These are phyloP conservation scores for Aspergillus cristatus DNA, from an alignment of 495 filamentous ascomycete genomes.

Conservation along the genomic window DNA sequence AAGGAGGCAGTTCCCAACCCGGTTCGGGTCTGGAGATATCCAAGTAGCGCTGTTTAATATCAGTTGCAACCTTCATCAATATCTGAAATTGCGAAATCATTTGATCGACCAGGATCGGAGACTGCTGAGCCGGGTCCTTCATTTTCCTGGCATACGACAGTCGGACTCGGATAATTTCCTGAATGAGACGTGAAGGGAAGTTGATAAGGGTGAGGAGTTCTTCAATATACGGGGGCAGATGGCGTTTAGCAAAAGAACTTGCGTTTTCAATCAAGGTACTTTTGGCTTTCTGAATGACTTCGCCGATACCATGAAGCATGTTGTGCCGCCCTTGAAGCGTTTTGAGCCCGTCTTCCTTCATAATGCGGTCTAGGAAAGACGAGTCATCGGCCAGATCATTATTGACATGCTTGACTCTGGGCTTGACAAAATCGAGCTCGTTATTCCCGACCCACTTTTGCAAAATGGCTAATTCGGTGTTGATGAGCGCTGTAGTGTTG, in stretches of 20 bases:
- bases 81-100: slow-evolving; percentile 97
- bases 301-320: slow-evolving; percentile 73
- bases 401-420: slow-evolving; percentile 31
- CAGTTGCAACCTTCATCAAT: slow-evolving; percentile 78
- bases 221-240: slow-evolving; percentile 94
- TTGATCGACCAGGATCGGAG: slow-evolving; percentile 85
- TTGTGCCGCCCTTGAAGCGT: slow-evolving; percentile 75
- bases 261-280: slow-evolving; percentile 82
- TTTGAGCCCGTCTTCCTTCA: slow-evolving; percentile 92
- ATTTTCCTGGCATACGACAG: slow-evolving; percentile 89
- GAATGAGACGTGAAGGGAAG: slow-evolving; percentile 89
- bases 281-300: slow-evolving; percentile 89
- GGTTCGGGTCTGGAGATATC: slow-evolving; percentile 76
- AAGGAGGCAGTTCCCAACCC: slow-evolving; percentile 91
- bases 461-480: slow-evolving; percentile 80
- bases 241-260: slow-evolving; percentile 74
- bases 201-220: slow-evolving; percentile 92
- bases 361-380: slow-evolving; percentile 91
- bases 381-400: slow-evolving; percentile 75
- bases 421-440: slow-evolving; percentile 79
- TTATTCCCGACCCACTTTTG: slow-evolving; percentile 96
- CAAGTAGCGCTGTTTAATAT: slow-evolving; percentile 83
- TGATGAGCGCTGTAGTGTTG: slow-evolving; percentile 96
- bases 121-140: slow-evolving; percentile 80
- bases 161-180: slow-evolving; percentile 91